Evolutionary conservation across 225 moss, liverwort and hornwort genomes (phyloP).

Genomic region (Physcomitrium patens): DNA sequence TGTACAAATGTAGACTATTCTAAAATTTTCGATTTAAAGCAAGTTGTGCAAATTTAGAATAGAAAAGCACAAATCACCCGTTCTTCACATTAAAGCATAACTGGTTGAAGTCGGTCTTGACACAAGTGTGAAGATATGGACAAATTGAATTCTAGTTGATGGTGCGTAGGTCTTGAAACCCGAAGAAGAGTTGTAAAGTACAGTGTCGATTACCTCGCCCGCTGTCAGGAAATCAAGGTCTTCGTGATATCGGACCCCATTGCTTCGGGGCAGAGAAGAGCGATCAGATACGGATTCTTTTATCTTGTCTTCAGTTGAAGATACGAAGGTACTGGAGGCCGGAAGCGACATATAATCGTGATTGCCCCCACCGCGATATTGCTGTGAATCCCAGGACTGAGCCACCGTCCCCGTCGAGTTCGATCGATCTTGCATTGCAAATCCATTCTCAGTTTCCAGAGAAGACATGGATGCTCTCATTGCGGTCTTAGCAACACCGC

Average conservation of each 20-base stretch:
- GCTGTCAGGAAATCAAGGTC: constrained; percentile 22
- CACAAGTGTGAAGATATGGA: not conserved
- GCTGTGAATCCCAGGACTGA: constrained; percentile 47
- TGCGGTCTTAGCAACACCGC: constrained; percentile 43
- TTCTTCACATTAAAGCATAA: not conserved
- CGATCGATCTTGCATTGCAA: constrained; percentile 30
- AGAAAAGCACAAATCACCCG: not conserved
- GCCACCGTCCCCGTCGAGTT: constrained; percentile 22
- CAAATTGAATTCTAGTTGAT: not conserved
- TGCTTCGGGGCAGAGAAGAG: constrained; percentile 32
- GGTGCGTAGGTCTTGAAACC: not conserved
- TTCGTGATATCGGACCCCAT: constrained; percentile 31
- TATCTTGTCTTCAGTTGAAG: constrained; percentile 29
- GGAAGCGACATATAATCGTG: constrained; percentile 54
- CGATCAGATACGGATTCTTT: constrained; percentile 31
- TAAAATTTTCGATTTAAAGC: not conserved
- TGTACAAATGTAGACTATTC: not conserved
- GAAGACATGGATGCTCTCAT: constrained; percentile 38
- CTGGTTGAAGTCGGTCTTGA: constrained; percentile 3
- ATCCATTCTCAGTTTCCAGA: constrained; percentile 35
- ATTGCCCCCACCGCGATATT: constrained; percentile 48
- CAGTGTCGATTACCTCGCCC: constrained; percentile 33
- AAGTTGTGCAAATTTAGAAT: not conserved
- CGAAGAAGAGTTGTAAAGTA: not conserved
- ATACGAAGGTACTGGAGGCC: constrained; percentile 42